Conservation (phyloP, 495 filamentous ascomycete genomes). For the Cudoniella acicularis region DNA sequence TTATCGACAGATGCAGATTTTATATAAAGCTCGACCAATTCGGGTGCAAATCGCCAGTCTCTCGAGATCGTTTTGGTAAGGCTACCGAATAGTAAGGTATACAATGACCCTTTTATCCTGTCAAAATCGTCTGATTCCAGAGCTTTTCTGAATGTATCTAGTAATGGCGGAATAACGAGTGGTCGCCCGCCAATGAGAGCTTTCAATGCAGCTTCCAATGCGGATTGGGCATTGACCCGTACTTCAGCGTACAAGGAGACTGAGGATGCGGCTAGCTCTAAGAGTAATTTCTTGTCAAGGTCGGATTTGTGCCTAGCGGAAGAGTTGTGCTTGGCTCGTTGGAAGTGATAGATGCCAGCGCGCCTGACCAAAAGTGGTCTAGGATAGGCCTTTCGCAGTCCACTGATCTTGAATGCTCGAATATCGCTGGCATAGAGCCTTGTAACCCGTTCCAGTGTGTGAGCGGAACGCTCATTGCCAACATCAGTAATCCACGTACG, state of each 20-base stretch:
- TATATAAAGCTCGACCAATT: slow-evolving; percentile 83
- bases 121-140: slow-evolving; percentile 78
- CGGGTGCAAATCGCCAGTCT: slow-evolving; percentile 90
- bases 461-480: slow-evolving; percentile 91
- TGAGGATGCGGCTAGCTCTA: slow-evolving; percentile 86
- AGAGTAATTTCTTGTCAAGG: slow-evolving; percentile 75
- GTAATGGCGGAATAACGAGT: slow-evolving; percentile 81
- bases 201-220: slow-evolving; percentile 92
- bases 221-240: slow-evolving; percentile 84
- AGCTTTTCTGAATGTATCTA: slow-evolving; percentile 76
- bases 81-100: slow-evolving; percentile 81
- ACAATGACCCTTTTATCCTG: slow-evolving; percentile 90
- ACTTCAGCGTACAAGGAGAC: slow-evolving; percentile 96
- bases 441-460: slow-evolving; percentile 82
- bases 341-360: slow-evolving; percentile 90
- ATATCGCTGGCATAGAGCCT: slow-evolving; percentile 81
- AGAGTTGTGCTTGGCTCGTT: slow-evolving; percentile 89
- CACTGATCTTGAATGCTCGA: slow-evolving; percentile 88
- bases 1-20: slow-evolving; percentile 87
- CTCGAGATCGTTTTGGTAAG: slow-evolving; percentile 81
- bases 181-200: slow-evolving; percentile 79
- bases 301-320: slow-evolving; percentile 78
- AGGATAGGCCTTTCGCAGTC: slow-evolving; percentile 88
- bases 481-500: slow-evolving; percentile 97
- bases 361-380: slow-evolving; percentile 82